These are phyloP conservation scores for Dendrobium catenatum DNA, from an alignment of 106 monocot species.

Conservation along the genomic window DNA sequence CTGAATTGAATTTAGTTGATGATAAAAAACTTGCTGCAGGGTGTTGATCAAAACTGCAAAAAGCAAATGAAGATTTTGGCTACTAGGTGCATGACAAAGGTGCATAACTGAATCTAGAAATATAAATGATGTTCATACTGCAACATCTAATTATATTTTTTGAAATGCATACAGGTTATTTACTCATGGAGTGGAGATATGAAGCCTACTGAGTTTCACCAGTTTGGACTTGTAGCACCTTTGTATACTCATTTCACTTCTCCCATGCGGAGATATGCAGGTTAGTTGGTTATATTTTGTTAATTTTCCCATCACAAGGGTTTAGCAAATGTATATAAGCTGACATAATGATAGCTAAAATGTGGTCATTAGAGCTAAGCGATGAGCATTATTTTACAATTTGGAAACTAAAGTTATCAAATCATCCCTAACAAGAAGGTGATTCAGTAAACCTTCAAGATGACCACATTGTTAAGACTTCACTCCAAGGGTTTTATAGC, in stretches of 20 bases:
- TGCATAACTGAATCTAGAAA: conserved; percentile 14
- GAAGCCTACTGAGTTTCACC: conserved; percentile 59
- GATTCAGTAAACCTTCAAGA: no score
- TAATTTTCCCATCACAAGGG: not conserved
- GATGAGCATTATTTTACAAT: no score
- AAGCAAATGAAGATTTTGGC: conserved; percentile 89
- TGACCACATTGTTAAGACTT: no score
- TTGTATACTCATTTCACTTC: conserved; percentile 98
- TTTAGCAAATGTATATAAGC: not conserved
- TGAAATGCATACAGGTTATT: conserved; percentile 54
- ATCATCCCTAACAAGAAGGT: no score
- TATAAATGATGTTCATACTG: not conserved
- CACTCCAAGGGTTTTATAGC: no score
- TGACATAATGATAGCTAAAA: no score
- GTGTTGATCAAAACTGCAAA: conserved; percentile 93
- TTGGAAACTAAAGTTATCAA: no score
- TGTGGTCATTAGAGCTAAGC: no score
- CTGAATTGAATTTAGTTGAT: not conserved
- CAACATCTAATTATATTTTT: not conserved
- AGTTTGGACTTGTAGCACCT: conserved; percentile 91
- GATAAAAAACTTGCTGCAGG: conserved; percentile 26
- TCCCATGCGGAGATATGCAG: conserved; percentile 98
- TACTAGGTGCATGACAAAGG: conserved; percentile 99
- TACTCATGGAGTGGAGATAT: conserved; percentile 98
- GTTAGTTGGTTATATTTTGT: conserved; percentile 19